Conservation (phyloP, 2,329 filamentous ascomycete species). For the Trichophyton benhamiae region DNA sequence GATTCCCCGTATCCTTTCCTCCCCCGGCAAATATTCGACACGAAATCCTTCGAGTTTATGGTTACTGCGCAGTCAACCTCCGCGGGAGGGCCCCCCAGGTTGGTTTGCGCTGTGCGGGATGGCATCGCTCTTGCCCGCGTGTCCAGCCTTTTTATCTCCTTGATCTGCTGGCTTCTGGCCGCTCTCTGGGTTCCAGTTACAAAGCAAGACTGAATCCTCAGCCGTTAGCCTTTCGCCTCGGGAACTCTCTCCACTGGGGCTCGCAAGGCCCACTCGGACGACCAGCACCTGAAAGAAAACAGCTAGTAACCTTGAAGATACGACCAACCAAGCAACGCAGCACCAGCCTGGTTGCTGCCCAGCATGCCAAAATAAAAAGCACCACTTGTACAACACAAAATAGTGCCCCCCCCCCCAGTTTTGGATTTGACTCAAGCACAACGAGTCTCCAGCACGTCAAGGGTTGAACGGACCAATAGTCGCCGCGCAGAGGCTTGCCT, state of each 20-base stretch:
- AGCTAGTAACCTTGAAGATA: conserved; percentile 1
- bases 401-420: not conserved
- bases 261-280: not conserved
- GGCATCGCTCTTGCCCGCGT: not conserved
- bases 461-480: not conserved
- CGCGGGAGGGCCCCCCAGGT: not conserved
- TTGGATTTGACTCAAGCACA: conserved; percentile 2
- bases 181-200: not conserved
- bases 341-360: not conserved
- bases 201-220: not conserved
- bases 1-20: not conserved
- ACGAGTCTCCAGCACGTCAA: conserved; percentile 1
- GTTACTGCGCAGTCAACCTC: not conserved
- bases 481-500: not conserved
- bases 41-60: not conserved
- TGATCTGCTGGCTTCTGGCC: not conserved
- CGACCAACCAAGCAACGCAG: not conserved
- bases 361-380: conserved; percentile 2
- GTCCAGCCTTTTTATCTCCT: not conserved
- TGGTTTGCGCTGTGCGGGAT: not conserved
- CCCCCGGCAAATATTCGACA: not conserved
- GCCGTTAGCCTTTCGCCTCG: conserved; percentile 3
- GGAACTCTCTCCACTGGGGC: conserved; percentile 2
- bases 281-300: not conserved
- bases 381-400: not conserved